phyloP scores from a whole-genome alignment of 2,329 filamentous ascomycete species.

The Penicillium verrucosum region DNA sequence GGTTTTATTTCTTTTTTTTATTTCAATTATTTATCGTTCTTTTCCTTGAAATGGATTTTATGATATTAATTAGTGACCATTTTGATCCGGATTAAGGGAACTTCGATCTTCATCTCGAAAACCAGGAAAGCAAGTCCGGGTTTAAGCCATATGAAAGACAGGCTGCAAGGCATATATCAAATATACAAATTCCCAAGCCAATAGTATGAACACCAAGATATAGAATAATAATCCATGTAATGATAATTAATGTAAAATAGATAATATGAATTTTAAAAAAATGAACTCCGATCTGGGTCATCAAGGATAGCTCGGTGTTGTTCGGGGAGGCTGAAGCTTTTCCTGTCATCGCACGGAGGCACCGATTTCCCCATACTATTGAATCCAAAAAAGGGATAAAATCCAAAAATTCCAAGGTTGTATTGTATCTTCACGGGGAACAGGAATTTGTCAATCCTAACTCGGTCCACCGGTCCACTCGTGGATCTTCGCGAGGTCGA shows the following conservation, averaged over 20 bases:
- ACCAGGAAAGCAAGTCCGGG: background rate
- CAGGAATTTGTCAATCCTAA: constrained; percentile 18
- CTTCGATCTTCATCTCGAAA: background rate
- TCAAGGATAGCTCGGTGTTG: constrained; percentile 5
- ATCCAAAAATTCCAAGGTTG: background rate
- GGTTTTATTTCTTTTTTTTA: background rate
- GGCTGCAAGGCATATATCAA: background rate
- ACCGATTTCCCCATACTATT: constrained; percentile 13
- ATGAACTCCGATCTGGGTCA: background rate
- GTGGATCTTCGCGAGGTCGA: background rate
- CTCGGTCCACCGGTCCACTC: background rate
- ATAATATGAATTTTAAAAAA: background rate
- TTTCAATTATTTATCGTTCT: background rate
- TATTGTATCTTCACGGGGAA: constrained; percentile 1
- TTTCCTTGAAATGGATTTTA: background rate
- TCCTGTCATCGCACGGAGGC: constrained; percentile 2
- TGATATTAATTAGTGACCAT: background rate
- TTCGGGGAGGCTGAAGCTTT: constrained; percentile 7
- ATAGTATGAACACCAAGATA: constrained; percentile 1
- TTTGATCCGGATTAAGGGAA: background rate
- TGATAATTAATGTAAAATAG: background rate
- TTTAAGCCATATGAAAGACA: background rate
- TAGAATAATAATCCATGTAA: background rate
- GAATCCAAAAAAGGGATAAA: background rate
- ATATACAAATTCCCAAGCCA: background rate